Percentiles rank a stretch among this genome's conserved stretches.
Evolutionary conservation across 441 rosid genomes (phyloP).

Genomic region (Geranium incanum): DNA sequence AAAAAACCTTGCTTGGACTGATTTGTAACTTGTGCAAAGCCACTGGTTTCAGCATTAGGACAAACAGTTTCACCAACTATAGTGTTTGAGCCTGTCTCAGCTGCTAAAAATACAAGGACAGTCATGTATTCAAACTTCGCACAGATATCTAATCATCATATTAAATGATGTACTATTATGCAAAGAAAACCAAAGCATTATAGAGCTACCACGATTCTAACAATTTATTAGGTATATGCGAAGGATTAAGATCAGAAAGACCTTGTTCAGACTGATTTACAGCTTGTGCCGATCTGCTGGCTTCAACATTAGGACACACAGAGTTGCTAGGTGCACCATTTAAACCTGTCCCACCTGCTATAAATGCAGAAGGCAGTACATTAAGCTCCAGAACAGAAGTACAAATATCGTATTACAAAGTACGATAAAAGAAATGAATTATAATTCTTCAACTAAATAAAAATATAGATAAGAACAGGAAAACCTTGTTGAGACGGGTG

Average conservation of each 20-base stretch:
- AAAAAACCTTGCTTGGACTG: background rate
- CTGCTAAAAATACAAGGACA: background rate
- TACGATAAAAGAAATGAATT: background rate
- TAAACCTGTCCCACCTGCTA: background rate
- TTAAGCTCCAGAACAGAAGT: background rate
- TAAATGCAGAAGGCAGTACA: background rate
- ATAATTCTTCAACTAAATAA: background rate
- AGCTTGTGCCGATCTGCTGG: background rate
- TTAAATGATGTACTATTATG: no score
- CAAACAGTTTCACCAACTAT: background rate
- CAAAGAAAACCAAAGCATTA: background rate
- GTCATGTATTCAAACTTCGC: background rate
- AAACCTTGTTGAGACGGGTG: conserved; percentile 4
- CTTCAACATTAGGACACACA: background rate
- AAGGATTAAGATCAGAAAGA: background rate
- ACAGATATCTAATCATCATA: background rate
- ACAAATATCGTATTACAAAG: background rate
- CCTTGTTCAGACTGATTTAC: conserved; percentile 4
- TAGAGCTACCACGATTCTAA: background rate
- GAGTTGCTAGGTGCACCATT: background rate
- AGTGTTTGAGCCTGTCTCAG: background rate
- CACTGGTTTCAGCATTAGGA: conserved; percentile 3
- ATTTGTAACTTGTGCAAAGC: background rate
- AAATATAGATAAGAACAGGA: background rate
- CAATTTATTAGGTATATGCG: background rate